phyloP scores from a whole-genome alignment of 176 grass and related monocot species.

The Phyllostachys edulis region DNA sequence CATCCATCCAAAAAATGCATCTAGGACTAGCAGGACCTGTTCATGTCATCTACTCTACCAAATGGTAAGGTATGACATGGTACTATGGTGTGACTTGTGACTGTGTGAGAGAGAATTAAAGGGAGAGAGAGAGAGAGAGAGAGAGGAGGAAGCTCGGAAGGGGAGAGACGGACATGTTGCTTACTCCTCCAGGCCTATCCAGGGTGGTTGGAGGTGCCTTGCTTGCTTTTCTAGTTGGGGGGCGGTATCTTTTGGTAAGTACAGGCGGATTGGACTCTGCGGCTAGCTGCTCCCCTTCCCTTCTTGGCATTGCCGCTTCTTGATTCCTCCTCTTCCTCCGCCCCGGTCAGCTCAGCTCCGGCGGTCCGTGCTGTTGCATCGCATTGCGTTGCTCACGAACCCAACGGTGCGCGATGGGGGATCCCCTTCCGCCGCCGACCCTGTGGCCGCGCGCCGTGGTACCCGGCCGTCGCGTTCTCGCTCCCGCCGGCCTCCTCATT shows the following conservation, averaged over 20 bases:
- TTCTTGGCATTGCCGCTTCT: background rate
- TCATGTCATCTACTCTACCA: conserved; percentile 25
- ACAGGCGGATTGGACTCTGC: background rate
- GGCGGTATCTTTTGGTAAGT: conserved; percentile 2
- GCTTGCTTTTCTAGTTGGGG: conserved; percentile 32
- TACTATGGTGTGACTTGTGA: background rate
- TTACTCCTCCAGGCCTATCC: conserved; percentile 24
- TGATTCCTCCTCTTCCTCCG: background rate
- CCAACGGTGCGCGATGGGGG: conserved; percentile 70
- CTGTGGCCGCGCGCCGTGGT: conserved; percentile 15
- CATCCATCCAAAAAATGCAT: background rate
- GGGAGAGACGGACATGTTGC: conserved; percentile 23
- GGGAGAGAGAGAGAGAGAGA: background rate
- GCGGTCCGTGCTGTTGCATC: background rate
- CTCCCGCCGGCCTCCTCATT: conserved; percentile 12
- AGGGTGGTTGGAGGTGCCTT: conserved; percentile 33
- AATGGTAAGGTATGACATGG: conserved; percentile 7
- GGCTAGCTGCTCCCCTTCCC: background rate
- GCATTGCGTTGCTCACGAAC: conserved; percentile 37
- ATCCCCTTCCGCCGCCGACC: conserved; percentile 68
- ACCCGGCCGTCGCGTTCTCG: background rate
- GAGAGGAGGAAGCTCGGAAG: background rate
- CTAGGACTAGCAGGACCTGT: background rate
- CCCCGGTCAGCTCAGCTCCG: background rate
- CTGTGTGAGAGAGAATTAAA: background rate